These are phyloP conservation scores for Peniophora sp. DNA, from an alignment of 1,284 basidiomycete species.

Conservation along the genomic window DNA sequence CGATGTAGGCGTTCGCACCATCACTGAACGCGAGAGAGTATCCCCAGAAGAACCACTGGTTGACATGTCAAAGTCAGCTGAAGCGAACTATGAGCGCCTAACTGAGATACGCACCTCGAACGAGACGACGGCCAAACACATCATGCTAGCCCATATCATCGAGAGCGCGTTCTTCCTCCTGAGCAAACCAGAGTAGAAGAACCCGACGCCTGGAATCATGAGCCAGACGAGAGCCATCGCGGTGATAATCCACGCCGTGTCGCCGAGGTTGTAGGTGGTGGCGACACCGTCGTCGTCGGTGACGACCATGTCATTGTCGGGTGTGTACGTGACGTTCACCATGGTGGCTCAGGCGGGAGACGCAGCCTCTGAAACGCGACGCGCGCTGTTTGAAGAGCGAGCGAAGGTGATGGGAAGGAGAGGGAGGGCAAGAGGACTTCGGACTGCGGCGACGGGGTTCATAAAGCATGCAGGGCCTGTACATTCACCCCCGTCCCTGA, in stretches of 20 bases:
- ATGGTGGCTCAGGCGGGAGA: conserved; percentile 18
- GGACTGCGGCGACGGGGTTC: neutral
- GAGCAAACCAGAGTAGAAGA: conserved; percentile 83
- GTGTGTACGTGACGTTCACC: conserved; percentile 48
- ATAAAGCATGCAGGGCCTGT: neutral
- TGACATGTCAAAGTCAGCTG: neutral
- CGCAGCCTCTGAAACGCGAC: neutral
- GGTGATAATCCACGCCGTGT: conserved; percentile 73
- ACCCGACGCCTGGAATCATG: conserved; percentile 89
- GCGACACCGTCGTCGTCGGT: conserved; percentile 25
- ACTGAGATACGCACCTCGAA: conserved; percentile 32
- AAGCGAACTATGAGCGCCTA: too few relatives aligned
- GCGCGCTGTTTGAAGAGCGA: neutral
- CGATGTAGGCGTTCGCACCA: conserved; percentile 35
- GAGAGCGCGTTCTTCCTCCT: conserved; percentile 88
- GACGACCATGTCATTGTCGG: conserved; percentile 26
- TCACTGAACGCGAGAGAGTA: conserved; percentile 41
- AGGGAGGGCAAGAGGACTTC: neutral
- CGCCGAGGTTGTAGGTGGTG: conserved; percentile 63
- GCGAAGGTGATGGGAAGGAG: neutral
- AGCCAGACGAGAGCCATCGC: conserved; percentile 78
- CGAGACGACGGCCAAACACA: conserved; percentile 52
- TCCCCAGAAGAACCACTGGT: conserved; percentile 9
- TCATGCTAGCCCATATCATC: conserved; percentile 85
- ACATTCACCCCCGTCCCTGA: neutral